These are phyloP conservation scores for Blastomyces gilchristii DNA, from an alignment of 2,329 filamentous ascomycete genomes.

Conservation along the genomic window DNA sequence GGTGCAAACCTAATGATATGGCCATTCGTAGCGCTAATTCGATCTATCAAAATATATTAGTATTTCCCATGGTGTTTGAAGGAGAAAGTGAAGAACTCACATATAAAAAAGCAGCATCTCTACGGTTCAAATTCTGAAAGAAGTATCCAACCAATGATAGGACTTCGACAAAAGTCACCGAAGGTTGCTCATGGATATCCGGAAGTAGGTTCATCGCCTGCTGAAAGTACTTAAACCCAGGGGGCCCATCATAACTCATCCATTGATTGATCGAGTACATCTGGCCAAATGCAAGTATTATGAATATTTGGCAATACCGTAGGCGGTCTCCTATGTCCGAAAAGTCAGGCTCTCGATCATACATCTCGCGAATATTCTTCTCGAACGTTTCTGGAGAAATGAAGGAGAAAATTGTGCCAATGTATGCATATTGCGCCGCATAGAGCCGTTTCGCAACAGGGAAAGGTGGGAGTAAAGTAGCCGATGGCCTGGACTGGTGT, in stretches of 20 bases:
- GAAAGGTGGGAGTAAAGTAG: conserved; percentile 40
- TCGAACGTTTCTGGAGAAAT: conserved; percentile 42
- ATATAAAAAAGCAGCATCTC: conserved; percentile 47
- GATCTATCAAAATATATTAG: conserved; percentile 25
- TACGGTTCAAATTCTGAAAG: conserved; percentile 47
- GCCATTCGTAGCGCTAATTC: conserved; percentile 48
- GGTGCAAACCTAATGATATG: conserved; percentile 47
- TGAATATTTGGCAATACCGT: conserved; percentile 42
- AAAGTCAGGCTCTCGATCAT: conserved; percentile 35
- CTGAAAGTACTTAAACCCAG: conserved; percentile 47
- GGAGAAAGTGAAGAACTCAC: conserved; percentile 17
- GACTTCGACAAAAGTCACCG: conserved; percentile 46
- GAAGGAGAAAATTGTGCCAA: conserved; percentile 49
- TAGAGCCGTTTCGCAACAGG: conserved; percentile 44
- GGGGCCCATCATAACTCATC: conserved; percentile 43
- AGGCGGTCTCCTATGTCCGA: conserved; percentile 41
- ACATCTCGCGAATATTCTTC: conserved; percentile 36
- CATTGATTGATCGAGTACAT: conserved; percentile 50
- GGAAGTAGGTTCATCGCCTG: conserved; percentile 44
- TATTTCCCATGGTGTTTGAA: neutral
- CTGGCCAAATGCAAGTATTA: conserved; percentile 47
- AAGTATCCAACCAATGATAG: conserved; percentile 47
- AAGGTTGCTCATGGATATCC: conserved; percentile 47
- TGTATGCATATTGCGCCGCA: conserved; percentile 45
- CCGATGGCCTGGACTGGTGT: conserved; percentile 14